Evolutionary conservation across 345 rosid species (phyloP).

Genomic region (Physaria fendleri): DNA sequence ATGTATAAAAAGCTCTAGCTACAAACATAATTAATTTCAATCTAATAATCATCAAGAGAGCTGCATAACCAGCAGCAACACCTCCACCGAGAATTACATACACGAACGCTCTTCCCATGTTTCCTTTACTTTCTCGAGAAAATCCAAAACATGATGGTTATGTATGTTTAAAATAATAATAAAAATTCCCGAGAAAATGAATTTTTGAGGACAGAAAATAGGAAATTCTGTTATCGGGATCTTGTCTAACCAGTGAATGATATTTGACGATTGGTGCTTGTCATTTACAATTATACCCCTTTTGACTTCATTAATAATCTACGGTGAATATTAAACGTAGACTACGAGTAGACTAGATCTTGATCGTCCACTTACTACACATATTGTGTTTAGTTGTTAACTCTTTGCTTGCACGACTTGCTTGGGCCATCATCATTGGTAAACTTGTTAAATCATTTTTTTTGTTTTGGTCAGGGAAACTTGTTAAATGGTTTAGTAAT

Average conservation of each 20-base stretch:
- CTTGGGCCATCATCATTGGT: constrained; percentile 19
- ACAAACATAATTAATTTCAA: not conserved
- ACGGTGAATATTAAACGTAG: not conserved
- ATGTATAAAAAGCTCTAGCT: not conserved
- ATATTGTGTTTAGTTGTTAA: not conserved
- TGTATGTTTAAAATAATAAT: not conserved
- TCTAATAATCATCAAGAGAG: constrained; percentile 34
- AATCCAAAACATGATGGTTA: constrained; percentile 4
- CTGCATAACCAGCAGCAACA: constrained; percentile 95
- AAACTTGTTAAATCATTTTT: not conserved
- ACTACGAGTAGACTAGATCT: not conserved
- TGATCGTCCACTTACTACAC: not conserved
- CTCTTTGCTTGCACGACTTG: constrained; percentile 31
- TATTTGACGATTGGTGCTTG: constrained; percentile 1
- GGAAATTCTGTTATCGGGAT: constrained; percentile 19
- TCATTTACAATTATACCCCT: not conserved
- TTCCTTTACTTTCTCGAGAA: constrained; percentile 12
- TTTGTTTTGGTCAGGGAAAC: too few species aligned
- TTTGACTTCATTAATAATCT: not conserved
- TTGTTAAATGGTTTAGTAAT: too few species aligned
- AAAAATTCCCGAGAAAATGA: not conserved
- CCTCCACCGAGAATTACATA: constrained; percentile 97
- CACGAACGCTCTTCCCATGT: constrained; percentile 93
- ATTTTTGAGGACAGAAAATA: constrained; percentile 11
- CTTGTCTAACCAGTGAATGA: constrained; percentile 16